Evolutionary conservation across 805 yeast species (phyloP).

Genomic region (Candida yuanshanica): DNA sequence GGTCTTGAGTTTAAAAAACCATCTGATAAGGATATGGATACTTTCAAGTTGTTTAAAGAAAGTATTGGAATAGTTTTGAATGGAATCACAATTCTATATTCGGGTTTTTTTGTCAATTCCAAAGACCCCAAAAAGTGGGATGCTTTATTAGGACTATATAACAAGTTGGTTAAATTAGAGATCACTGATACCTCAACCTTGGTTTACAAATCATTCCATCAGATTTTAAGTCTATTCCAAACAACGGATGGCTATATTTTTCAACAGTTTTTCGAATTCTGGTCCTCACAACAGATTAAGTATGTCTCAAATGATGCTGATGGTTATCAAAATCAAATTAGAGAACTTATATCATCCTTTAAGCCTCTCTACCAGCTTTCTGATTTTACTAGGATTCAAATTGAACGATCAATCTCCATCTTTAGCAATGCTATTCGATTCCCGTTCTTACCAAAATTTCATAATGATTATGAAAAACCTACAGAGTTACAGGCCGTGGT

Average conservation of each 20-base stretch:
- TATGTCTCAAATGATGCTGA: slow-evolving; percentile 35
- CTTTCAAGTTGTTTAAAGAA: slow-evolving; percentile 46
- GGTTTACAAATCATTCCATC: slow-evolving; percentile 49
- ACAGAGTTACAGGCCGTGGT: slow-evolving; percentile 62
- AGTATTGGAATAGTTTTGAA: slow-evolving; percentile 54
- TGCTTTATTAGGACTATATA: slow-evolving; percentile 45
- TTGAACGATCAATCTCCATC: slow-evolving; percentile 48
- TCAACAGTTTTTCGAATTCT: slow-evolving; percentile 43
- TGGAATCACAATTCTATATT: slow-evolving; percentile 61
- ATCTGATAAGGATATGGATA: slow-evolving; percentile 22
- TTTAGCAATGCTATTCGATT: slow-evolving; percentile 65
- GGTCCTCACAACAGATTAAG: slow-evolving; percentile 39
- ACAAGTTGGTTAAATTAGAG: slow-evolving; percentile 33
- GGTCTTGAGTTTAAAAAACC: slow-evolving; percentile 10
- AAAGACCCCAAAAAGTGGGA: slow-evolving; percentile 43
- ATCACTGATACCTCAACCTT: slow-evolving; percentile 49
- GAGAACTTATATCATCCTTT: slow-evolving; percentile 50
- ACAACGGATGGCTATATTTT: slow-evolving; percentile 28
- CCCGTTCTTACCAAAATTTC: slow-evolving; percentile 60
- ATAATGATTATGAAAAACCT: slow-evolving; percentile 47
- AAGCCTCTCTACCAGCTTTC: slow-evolving; percentile 39
- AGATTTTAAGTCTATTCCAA: slow-evolving; percentile 35
- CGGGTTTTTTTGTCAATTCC: slow-evolving; percentile 42
- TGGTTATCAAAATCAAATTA: slow-evolving; percentile 54
- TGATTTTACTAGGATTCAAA: slow-evolving; percentile 26